Conservation (phyloP, 1,139 yeast species). For the Taphrina betulina region DNA sequence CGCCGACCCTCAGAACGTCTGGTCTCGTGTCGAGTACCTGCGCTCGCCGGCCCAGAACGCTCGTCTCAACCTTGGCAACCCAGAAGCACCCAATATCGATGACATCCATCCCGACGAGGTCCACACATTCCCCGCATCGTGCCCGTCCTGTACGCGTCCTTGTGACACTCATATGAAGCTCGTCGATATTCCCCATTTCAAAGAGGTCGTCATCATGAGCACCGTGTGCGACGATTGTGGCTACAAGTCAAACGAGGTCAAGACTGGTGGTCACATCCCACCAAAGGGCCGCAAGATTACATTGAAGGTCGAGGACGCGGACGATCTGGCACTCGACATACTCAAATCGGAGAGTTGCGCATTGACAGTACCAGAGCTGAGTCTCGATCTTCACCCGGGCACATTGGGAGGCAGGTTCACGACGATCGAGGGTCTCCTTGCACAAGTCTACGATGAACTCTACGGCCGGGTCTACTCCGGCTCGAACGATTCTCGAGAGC, state of each 20-base stretch:
- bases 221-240: slow-evolving; percentile 93
- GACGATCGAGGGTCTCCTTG: slow-evolving; percentile 75
- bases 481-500: slow-evolving; percentile 90
- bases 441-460: slow-evolving; percentile 86
- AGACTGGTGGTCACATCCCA: slow-evolving; percentile 97
- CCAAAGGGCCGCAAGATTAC: slow-evolving; percentile 74
- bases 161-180: slow-evolving; percentile 96
- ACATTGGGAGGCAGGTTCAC: slow-evolving; percentile 98
- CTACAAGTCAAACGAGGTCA: slow-evolving; percentile 94
- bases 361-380: slow-evolving; percentile 77
- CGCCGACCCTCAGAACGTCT: slow-evolving; percentile 83
- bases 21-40: slow-evolving; percentile 81
- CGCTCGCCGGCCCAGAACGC: slow-evolving; percentile 89
- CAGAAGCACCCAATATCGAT: slow-evolving; percentile 57
- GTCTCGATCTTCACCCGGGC: slow-evolving; percentile 89
- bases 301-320: slow-evolving; percentile 80
- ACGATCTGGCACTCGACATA: slow-evolving; percentile 91
- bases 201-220: slow-evolving; percentile 95
- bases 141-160: slow-evolving; percentile 76
- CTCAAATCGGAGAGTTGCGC: slow-evolving; percentile 87
- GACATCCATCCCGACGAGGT: slow-evolving; percentile 68
- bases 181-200: slow-evolving; percentile 95
- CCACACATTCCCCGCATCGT: slow-evolving; percentile 86
- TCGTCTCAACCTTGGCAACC: slow-evolving; percentile 77
- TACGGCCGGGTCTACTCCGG: slow-evolving; percentile 80